Conservation (phyloP, 345 rosid genomes). For the Psidium guajava region DNA sequence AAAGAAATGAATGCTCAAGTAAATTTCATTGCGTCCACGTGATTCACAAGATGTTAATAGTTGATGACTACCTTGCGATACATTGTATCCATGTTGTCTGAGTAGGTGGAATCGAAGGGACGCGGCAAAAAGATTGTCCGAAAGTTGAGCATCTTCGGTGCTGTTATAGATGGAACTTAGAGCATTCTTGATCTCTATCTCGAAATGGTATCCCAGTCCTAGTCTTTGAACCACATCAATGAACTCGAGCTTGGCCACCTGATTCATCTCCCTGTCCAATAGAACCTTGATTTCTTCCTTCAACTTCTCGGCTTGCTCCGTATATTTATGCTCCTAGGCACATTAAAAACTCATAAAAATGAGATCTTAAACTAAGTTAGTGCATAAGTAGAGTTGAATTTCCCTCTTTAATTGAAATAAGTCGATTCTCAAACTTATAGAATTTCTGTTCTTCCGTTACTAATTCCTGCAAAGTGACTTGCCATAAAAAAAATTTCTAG, state of each 20-base stretch:
- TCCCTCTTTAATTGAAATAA: not conserved
- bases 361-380: not conserved
- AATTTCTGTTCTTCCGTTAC: not conserved
- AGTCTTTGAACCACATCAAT: conserved; percentile 5
- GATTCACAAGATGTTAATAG: not conserved
- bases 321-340: not conserved
- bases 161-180: not conserved
- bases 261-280: not conserved
- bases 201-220: conserved; percentile 10
- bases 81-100: not conserved
- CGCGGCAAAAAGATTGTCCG: not conserved
- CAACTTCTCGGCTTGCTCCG: not conserved
- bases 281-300: not conserved
- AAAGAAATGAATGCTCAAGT: not conserved
- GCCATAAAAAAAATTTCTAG: too few species aligned
- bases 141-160: not conserved
- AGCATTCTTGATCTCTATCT: not conserved
- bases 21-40: not conserved
- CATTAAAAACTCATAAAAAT: not conserved
- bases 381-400: not conserved
- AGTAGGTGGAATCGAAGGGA: conserved; percentile 9
- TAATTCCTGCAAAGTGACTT: not conserved
- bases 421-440: not conserved
- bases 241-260: not conserved
- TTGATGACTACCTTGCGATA: not conserved